Base-by-base conservation (phyloP, 352 stramenopile genomes). In the Pythium insidiosum region DNA sequence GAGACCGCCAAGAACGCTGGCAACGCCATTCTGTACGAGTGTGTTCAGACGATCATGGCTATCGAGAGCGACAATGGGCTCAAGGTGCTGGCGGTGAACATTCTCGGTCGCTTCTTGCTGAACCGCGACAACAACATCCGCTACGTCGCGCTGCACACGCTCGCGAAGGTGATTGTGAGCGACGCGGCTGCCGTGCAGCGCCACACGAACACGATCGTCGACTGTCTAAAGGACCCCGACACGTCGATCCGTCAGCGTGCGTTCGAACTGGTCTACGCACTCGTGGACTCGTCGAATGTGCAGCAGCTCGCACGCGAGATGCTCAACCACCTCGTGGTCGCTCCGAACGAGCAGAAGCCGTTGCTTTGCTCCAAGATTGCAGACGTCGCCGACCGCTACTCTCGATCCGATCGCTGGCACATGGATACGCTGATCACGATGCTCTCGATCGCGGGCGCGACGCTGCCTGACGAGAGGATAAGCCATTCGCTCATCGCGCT, bases 111-210 rank as follows among this genome's bases (percentile, higher is more conserved):
- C 26, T 99, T 99, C 59, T 56, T 99, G 38, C 77, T 98, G 10
- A 99, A 99, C 66, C 88, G 95, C 12, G 97, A 99, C 79, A 99
- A 99, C 71, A 99, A 99, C 66, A 99, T 99, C 67, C 92, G 97
- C 18, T 99, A 99, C 60, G 96, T 99, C 25, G 97, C 96, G 23
- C 75, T 99, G 18, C 98, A 98, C 53, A 98, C 95, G 22, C 73
- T 99, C 1, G 91, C 83, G 28, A 94, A 95, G 60, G 88, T 94
- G 18, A 75, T 94, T 28, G 68, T 76, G 2, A 87, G 94, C 31
- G 88, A 97, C 57, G 67, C 88, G n/a, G 71, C 84, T 9, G 95
- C 95, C 9, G 87, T 99, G 38, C 95, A 99, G 64, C 90, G 96
- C 41, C 96, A 99, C 79, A 94, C 95, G 21, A 93, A 89, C 58